A percentile compares a stretch with the other conserved stretches of the same genome.
phyloP scores from a whole-genome alignment of 495 filamentous ascomycete genomes.

The Penicillium macrosclerotiorum region DNA sequence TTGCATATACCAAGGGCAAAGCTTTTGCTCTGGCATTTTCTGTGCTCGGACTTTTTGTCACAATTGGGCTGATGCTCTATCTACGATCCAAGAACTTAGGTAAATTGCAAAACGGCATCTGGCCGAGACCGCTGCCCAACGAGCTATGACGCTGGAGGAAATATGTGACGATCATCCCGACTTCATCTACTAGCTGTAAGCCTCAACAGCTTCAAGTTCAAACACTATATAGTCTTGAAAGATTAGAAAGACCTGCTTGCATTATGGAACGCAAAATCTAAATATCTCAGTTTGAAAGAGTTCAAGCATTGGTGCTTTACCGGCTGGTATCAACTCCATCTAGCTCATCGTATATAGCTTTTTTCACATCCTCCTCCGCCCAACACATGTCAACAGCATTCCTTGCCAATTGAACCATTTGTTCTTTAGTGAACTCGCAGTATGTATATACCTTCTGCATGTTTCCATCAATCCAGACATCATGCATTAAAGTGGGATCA shows the following conservation, averaged over 20 bases:
- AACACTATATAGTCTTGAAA: no score
- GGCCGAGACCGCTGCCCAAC: not conserved
- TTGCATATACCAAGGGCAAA: not conserved
- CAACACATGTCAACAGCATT: slow-evolving; percentile 43
- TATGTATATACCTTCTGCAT: slow-evolving; percentile 36
- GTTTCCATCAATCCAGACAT: slow-evolving; percentile 43
- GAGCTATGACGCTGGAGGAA: no score
- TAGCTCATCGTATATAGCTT: slow-evolving; percentile 19
- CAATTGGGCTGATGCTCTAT: no score
- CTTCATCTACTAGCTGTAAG: no score
- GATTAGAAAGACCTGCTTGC: not conserved
- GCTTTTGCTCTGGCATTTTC: not conserved
- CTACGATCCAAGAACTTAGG: not conserved
- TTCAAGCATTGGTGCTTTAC: no score
- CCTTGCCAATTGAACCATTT: slow-evolving; percentile 34
- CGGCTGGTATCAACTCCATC: slow-evolving; percentile 8
- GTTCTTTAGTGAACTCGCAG: slow-evolving; percentile 28
- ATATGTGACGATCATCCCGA: no score
- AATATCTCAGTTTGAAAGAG: no score
- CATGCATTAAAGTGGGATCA: slow-evolving; percentile 44
- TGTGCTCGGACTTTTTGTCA: not conserved
- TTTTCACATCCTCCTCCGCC: slow-evolving; percentile 30
- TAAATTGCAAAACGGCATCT: not conserved
- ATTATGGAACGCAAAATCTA: not conserved
- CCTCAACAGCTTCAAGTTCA: no score